Percentiles rank a stretch among this genome's conserved stretches.
phyloP scores from a whole-genome alignment of 2,329 filamentous ascomycete genomes.

The Fusarium ramigenum region DNA sequence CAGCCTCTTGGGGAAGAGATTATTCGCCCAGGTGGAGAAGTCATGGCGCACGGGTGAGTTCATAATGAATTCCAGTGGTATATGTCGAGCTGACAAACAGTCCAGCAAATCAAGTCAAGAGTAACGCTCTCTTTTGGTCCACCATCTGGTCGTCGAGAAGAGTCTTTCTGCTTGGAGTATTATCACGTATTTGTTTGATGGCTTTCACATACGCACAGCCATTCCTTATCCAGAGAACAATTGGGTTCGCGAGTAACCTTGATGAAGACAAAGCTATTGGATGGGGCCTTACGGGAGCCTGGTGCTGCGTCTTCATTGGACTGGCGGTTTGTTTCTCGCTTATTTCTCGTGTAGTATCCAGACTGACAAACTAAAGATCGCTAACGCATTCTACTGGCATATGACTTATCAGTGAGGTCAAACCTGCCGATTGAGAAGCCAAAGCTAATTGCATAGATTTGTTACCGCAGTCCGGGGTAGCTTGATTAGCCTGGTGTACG shows the following conservation, averaged over 20 bases:
- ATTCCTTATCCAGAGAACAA: slow-evolving; percentile 7
- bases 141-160: not conserved
- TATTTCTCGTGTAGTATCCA: not conserved
- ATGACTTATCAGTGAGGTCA: slow-evolving; percentile 6
- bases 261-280: slow-evolving; percentile 1
- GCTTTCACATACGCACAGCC: slow-evolving; percentile 12
- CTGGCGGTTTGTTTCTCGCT: not conserved
- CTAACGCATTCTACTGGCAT: slow-evolving; percentile 12
- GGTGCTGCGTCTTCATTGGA: slow-evolving; percentile 5
- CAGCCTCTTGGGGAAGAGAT: not conserved
- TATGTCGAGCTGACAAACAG: not conserved
- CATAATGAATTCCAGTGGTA: not conserved
- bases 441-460: not conserved
- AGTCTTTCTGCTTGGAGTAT: not conserved
- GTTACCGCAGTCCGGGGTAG: slow-evolving; percentile 5
- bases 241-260: not conserved
- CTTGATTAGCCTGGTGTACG: slow-evolving; percentile 4
- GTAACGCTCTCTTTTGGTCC: slow-evolving; percentile 13
- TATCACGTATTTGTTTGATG: slow-evolving; percentile 9
- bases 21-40: not conserved
- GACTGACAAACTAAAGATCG: not conserved
- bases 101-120: not conserved
- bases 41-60: not conserved
- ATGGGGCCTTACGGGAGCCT: slow-evolving; percentile 12
- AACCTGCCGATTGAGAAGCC: not conserved